Base-by-base conservation (phyloP, 441 rosid genomes). In the Aleurites moluccanus region DNA sequence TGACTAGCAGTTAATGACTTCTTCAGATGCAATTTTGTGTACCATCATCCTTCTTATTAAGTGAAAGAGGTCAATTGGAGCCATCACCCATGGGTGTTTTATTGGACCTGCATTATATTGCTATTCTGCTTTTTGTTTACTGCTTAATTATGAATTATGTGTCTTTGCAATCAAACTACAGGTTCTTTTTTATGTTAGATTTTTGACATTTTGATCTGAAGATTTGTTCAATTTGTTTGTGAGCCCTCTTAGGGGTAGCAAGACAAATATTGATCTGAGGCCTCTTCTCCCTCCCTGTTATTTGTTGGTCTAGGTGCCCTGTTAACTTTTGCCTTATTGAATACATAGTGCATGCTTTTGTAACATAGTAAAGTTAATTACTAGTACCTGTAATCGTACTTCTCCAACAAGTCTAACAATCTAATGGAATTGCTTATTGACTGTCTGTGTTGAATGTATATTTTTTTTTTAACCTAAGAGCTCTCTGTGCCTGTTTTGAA, bases 401-500 rank as follows among this genome's bases (percentile, higher is more conserved):
- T 70, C 21, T 70, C 16, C 0, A 5, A 53, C 30, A 9, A 18
- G 15, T 40, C 50, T 64, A 50, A 69, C 20, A 44, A 55, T 49
- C 6, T 42, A 18, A 25, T 75, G 60, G 33, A 33, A 38, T 74
- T 72, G 76, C 40, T 69, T 72, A 59, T 52, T 15, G 30, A 38
- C 38, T 61, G 33, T 28, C 62, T 45, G n/a, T 21, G 49, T 59
- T 71, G 47, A 74, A n/a, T 76, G 0, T 56, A 23, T n/a, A n/a
- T n/a, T 81, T 14, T 56, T 61, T 67, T 45, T 49, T 47, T 87
- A 78, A 91, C 88, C 85, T 79, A 81, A 82, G 89, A 81, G 75
- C 77, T 84, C 81, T 88, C 67, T 73, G 44, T 76, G 74, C 77
- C 67, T 81, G 85, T 69, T 85, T 93, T 95, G 85, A 90, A 93